Percentiles rank a stretch among this genome's conserved stretches.
These are phyloP conservation scores for Mycena indigotica DNA, from an alignment of 768 basidiomycete genomes.

Conservation along the genomic window DNA sequence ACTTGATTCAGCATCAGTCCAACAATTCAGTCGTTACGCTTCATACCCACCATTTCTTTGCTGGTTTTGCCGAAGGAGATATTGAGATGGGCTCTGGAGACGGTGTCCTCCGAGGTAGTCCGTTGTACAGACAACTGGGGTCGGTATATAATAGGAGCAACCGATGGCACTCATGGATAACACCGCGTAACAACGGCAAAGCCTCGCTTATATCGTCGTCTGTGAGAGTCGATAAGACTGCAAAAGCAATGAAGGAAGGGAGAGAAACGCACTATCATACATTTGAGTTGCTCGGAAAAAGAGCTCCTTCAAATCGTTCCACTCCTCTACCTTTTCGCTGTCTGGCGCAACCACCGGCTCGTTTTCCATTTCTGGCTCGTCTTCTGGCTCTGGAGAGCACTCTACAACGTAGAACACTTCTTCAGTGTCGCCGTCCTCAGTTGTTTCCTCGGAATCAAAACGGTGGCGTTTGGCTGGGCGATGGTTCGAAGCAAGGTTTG, in stretches of 20 bases:
- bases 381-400: conserved; percentile 4
- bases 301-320: conserved; percentile 68
- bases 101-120: conserved; percentile 21
- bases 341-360: not conserved
- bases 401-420: conserved; percentile 14
- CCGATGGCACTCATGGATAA: conserved; percentile 70
- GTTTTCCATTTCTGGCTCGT: conserved; percentile 14
- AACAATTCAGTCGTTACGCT: no score
- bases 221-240: conserved; percentile 22
- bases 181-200: conserved; percentile 58
- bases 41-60: conserved; percentile 21
- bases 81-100: conserved; percentile 16
- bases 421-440: conserved; percentile 13
- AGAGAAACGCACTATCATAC: conserved; percentile 53
- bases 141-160: conserved; percentile 58
- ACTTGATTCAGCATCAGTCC: conserved; percentile 26
- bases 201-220: conserved; percentile 51
- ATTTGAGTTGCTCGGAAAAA: conserved; percentile 57
- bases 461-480: conserved; percentile 9
- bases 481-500: conserved; percentile 1
- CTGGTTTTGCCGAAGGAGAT: conserved; percentile 9
- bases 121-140: conserved; percentile 53
- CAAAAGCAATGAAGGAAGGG: not conserved
- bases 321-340: conserved; percentile 46
- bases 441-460: conserved; percentile 16